These are phyloP conservation scores for Crithidia fasciculata DNA, from an alignment of 208 protist genomes.

Conservation along the genomic window DNA sequence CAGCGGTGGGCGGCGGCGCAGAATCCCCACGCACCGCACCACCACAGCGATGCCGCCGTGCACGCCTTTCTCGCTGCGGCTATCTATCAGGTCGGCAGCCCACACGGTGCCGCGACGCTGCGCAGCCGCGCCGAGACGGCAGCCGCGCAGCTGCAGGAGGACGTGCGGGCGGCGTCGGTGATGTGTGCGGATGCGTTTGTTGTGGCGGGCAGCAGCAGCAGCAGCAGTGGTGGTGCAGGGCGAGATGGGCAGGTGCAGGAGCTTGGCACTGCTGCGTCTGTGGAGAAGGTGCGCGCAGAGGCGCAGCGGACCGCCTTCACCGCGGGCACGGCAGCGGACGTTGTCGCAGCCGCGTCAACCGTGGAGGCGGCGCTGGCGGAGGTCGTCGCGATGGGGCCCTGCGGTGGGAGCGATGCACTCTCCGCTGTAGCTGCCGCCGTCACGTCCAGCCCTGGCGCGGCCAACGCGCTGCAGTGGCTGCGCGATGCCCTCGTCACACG, in stretches of 20 bases:
- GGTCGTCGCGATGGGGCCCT: not conserved
- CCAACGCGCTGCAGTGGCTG: slow-evolving; percentile 27
- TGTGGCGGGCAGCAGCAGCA: not conserved
- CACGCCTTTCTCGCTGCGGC: slow-evolving; percentile 24
- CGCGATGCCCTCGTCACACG: slow-evolving; percentile 19
- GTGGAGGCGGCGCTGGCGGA: slow-evolving; percentile 18
- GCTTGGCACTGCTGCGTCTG: not conserved
- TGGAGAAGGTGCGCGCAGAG: not conserved
- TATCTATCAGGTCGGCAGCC: slow-evolving; percentile 19
- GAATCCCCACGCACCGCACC: not conserved
- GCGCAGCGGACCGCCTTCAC: not conserved
- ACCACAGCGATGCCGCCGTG: not conserved
- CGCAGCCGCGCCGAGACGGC: slow-evolving; percentile 23
- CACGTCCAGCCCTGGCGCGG: not conserved
- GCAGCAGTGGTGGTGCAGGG: not conserved
- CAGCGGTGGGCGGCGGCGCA: slow-evolving; percentile 10
- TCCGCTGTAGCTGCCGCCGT: not conserved
- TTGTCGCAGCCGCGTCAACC: not conserved
- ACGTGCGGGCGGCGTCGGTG: slow-evolving; percentile 7
- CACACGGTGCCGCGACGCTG: slow-evolving; percentile 15
- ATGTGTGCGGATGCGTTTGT: not conserved
- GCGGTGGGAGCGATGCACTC: slow-evolving; percentile 2
- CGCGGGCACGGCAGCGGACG: not conserved
- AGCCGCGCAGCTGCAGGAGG: slow-evolving; percentile 27
- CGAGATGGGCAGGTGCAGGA: not conserved